Evolutionary conservation across 495 filamentous ascomycete species (phyloP).

Genomic region (Neurospora sp.): DNA sequence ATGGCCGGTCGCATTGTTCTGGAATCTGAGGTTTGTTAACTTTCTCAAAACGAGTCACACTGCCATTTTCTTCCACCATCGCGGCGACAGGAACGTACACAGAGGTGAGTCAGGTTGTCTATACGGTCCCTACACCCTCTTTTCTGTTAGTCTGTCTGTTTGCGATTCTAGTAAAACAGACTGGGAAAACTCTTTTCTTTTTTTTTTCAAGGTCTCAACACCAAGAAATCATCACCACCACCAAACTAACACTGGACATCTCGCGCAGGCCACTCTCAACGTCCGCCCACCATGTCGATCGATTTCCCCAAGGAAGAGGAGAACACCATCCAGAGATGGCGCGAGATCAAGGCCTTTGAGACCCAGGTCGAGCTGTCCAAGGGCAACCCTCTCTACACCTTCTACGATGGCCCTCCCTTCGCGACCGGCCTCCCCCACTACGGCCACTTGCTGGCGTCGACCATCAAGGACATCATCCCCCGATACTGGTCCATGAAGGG

Average conservation of each 20-base stretch:
- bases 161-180: background rate
- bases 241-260: background rate
- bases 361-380: slow-evolving; percentile 41
- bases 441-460: slow-evolving; percentile 89
- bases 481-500: slow-evolving; percentile 98
- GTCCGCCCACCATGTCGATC: slow-evolving; percentile 57
- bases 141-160: background rate
- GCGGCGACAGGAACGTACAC: background rate
- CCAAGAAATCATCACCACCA: background rate
- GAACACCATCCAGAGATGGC: slow-evolving; percentile 69
- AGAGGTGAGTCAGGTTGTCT: background rate
- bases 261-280: background rate
- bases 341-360: slow-evolving; percentile 80
- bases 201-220: background rate
- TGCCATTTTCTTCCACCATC: slow-evolving; percentile 6
- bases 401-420: slow-evolving; percentile 66
- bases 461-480: slow-evolving; percentile 96
- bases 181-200: background rate
- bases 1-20: background rate
- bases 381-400: slow-evolving; percentile 66
- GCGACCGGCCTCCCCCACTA: slow-evolving; percentile 76
- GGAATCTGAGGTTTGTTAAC: background rate
- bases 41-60: slow-evolving; percentile 16
- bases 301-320: slow-evolving; percentile 90
- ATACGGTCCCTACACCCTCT: background rate